phyloP scores from a whole-genome alignment of 345 rosid genomes.

The Syzygium grande region DNA sequence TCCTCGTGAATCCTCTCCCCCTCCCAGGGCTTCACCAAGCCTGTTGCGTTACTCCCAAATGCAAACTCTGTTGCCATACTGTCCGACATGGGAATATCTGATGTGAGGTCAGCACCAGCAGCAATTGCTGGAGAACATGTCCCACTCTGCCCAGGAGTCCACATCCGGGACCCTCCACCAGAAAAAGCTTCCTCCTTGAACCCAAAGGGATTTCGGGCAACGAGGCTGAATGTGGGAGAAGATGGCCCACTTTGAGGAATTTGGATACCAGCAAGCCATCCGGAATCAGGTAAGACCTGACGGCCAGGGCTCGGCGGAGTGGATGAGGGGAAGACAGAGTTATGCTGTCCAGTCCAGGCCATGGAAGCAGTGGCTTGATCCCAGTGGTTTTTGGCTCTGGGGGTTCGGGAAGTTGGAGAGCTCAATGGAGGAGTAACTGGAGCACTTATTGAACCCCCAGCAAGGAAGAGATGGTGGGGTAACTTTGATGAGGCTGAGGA shows the following conservation, averaged over 20 bases:
- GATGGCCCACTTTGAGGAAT: slow-evolving; percentile 76
- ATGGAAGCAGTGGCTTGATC: slow-evolving; percentile 33
- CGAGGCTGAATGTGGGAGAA: slow-evolving; percentile 91
- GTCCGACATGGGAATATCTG: slow-evolving; percentile 90
- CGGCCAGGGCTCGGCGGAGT: slow-evolving; percentile 94
- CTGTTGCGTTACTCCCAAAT: slow-evolving; percentile 55
- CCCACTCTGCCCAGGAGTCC: slow-evolving; percentile 99
- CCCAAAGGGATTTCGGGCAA: slow-evolving; percentile 59
- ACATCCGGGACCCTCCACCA: slow-evolving; percentile 73
- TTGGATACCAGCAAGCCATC: slow-evolving; percentile 71
- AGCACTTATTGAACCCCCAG: slow-evolving; percentile 87
- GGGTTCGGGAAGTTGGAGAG: slow-evolving; percentile 60
- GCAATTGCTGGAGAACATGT: slow-evolving; percentile 89
- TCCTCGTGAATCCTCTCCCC: slow-evolving; percentile 98
- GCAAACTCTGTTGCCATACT: slow-evolving; percentile 86
- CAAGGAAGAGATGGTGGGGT: slow-evolving; percentile 44
- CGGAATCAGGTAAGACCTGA: slow-evolving; percentile 67
- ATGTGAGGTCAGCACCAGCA: slow-evolving; percentile 58
- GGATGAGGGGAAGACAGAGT: slow-evolving; percentile 61
- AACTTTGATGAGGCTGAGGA: slow-evolving; percentile 57
- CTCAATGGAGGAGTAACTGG: slow-evolving; percentile 95
- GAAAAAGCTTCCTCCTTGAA: slow-evolving; percentile 46
- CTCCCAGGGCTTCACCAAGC: slow-evolving; percentile 98
- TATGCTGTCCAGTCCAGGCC: slow-evolving; percentile 50
- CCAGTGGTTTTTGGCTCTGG: slow-evolving; percentile 53